phyloP scores from a whole-genome alignment of 331 rosid genomes.

The Stylosanthes scabra region DNA sequence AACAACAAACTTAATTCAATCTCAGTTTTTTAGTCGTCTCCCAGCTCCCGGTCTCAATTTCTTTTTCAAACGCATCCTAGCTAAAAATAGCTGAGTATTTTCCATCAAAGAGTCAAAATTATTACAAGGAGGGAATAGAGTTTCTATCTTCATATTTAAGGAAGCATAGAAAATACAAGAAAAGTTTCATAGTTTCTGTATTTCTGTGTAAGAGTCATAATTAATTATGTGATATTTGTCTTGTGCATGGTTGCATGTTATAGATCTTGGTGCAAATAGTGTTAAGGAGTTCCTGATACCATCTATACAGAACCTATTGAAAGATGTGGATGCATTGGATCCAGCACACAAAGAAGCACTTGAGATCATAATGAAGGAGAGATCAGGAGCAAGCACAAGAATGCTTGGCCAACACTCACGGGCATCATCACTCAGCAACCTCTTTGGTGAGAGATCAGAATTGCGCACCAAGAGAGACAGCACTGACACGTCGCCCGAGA shows the following conservation, averaged over 20 bases:
- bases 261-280: constrained; percentile 69
- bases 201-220: no score
- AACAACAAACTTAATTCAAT: no score
- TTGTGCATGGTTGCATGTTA: constrained; percentile 14
- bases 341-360: constrained; percentile 95
- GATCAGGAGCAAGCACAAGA: constrained; percentile 57
- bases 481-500: constrained; percentile 44
- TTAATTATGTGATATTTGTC: no score
- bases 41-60: no score
- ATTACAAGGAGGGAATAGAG: no score
- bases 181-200: no score
- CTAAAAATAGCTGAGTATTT: no score
- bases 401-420: constrained; percentile 68
- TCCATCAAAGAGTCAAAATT: no score
- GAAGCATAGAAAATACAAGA: no score
- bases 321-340: constrained; percentile 75
- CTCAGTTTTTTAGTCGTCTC: no score
- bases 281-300: constrained; percentile 73
- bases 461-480: constrained; percentile 70
- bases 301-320: constrained; percentile 67
- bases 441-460: constrained; percentile 76
- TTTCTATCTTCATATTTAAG: no score
- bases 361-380: constrained; percentile 83
- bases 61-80: no score
- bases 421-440: constrained; percentile 69